Evolutionary conservation across 495 filamentous ascomycete species (phyloP), one percentile per base, ranked within the genome.

Genomic region (Penicillium paradoxum): DNA sequence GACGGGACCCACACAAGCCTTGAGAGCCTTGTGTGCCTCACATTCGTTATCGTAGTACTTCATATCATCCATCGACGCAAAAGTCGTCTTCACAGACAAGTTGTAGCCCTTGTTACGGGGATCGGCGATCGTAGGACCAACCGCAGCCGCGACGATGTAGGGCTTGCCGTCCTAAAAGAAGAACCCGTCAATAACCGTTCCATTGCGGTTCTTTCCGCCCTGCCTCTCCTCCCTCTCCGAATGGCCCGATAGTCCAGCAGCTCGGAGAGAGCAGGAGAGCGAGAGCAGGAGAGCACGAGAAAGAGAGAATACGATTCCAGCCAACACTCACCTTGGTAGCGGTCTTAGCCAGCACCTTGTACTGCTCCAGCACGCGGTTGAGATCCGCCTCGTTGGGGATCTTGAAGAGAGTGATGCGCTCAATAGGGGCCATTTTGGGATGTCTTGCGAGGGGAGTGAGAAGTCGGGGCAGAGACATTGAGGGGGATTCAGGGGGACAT

Each of bases 11-110:
- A 43, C 58, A 11, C 73, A 67, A 49, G 73, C 74, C 77, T 85
- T 88, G 34, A 88, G 67, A 40, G 63, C 71, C 49, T 69, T 68
- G 53, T 89, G 85, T 14, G 84, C 85, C 51, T 73, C 71, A 62
- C 84, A 87, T 52, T 80, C 74, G 5, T 51, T 61, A 66, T 90
- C 86, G 58, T 87, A 90, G 64, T 80, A 89, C 57, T 81, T 67
- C 81, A 89, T 83, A 66, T 89, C 86, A 9, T 83, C 85, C 46
- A 83, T 42, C 34, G 62, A 81, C 6, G 75, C 74, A 55, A 90
- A 89, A 37, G 75, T 76, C 45, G 74, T 78, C 59, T 80, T 76
- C 11, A 79, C 77, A 8, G 78, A 73, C 34, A 89, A 49, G 6
- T 79, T 88, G 70, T 70, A 87, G n/a, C 84, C 86, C 58, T 83